A percentile compares a stretch with the other conserved stretches of the same genome.
Evolutionary conservation across 2,329 filamentous ascomycete species (phyloP).

Genomic region (Ceratocystiopsis brevicomis): DNA sequence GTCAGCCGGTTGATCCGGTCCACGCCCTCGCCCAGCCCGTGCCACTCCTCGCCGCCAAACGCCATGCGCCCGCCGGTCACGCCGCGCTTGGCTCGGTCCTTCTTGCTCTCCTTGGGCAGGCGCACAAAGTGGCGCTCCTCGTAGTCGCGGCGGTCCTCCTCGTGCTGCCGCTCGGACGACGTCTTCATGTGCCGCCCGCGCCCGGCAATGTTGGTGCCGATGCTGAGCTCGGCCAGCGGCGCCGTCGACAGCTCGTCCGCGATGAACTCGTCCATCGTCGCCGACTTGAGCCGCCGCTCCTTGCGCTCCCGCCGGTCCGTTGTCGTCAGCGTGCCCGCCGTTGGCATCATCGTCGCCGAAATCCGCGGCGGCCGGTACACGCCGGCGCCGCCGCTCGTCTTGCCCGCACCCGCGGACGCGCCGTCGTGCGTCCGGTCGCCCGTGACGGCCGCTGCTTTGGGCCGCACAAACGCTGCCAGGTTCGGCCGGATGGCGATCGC

Average conservation of each 20-base stretch:
- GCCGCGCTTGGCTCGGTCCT: slow-evolving; percentile 51
- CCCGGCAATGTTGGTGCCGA: slow-evolving; percentile 71
- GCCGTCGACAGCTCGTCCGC: slow-evolving; percentile 64
- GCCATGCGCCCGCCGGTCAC: slow-evolving; percentile 40
- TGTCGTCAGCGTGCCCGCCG: slow-evolving; percentile 25
- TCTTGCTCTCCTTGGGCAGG: slow-evolving; percentile 72
- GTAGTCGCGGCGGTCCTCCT: slow-evolving; percentile 65
- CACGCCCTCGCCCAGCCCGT: slow-evolving; percentile 62
- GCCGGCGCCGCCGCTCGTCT: slow-evolving; percentile 21
- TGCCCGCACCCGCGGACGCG: neutral
- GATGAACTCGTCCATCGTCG: slow-evolving; percentile 83
- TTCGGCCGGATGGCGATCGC: slow-evolving; percentile 13
- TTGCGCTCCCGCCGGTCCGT: slow-evolving; percentile 43
- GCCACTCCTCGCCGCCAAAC: slow-evolving; percentile 85
- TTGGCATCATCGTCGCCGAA: slow-evolving; percentile 66
- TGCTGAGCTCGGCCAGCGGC: slow-evolving; percentile 70
- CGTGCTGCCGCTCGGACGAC: slow-evolving; percentile 52
- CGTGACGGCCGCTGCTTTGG: slow-evolving; percentile 7
- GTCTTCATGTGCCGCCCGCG: slow-evolving; percentile 68
- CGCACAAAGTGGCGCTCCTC: slow-evolving; percentile 87
- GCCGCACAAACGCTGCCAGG: slow-evolving; percentile 19
- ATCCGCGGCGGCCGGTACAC: slow-evolving; percentile 82
- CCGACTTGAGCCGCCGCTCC: slow-evolving; percentile 50
- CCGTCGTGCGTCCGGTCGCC: slow-evolving; percentile 15
- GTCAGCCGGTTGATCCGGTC: slow-evolving; percentile 77